Evolutionary conservation across 2,329 filamentous ascomycete species (phyloP).

Genomic region (Penicillium crustosum): DNA sequence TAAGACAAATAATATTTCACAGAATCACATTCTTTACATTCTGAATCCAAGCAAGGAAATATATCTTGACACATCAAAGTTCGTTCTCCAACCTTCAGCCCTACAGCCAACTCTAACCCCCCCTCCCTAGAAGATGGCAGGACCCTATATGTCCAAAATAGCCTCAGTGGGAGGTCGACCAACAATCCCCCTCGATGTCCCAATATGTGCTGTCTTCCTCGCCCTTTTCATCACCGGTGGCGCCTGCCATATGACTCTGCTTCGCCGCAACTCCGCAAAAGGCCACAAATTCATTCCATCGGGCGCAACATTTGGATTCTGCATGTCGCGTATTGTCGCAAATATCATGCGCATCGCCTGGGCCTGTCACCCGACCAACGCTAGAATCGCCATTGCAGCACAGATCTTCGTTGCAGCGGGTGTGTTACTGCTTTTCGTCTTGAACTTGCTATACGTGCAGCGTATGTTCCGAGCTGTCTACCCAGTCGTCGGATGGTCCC

Average conservation of each 20-base stretch:
- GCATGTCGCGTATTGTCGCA: conserved; percentile 50
- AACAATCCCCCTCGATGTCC: conserved; percentile 59
- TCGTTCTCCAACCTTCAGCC: too few relatives aligned
- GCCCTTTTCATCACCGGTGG: conserved; percentile 47
- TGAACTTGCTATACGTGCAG: conserved; percentile 76
- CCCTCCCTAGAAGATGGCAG: conserved; percentile 15
- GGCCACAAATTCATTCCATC: conserved; percentile 53
- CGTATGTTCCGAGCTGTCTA: conserved; percentile 73
- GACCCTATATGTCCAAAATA: conserved; percentile 32
- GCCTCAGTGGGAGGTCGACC: conserved; percentile 51
- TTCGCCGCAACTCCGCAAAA: conserved; percentile 43
- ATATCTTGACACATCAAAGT: neutral
- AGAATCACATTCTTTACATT: neutral
- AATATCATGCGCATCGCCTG: conserved; percentile 56
- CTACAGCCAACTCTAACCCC: neutral
- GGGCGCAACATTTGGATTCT: conserved; percentile 50
- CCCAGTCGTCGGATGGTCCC: conserved; percentile 69
- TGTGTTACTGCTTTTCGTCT: conserved; percentile 70
- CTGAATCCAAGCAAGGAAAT: neutral
- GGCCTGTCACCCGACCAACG: conserved; percentile 49
- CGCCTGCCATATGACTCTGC: conserved; percentile 47
- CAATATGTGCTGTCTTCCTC: conserved; percentile 64
- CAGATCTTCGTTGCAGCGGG: conserved; percentile 72
- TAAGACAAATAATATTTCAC: too few relatives aligned
- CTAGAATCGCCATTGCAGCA: conserved; percentile 57